Evolutionary conservation across 306 rosid genomes (phyloP).

Genomic region (Clitoria ternatea): DNA sequence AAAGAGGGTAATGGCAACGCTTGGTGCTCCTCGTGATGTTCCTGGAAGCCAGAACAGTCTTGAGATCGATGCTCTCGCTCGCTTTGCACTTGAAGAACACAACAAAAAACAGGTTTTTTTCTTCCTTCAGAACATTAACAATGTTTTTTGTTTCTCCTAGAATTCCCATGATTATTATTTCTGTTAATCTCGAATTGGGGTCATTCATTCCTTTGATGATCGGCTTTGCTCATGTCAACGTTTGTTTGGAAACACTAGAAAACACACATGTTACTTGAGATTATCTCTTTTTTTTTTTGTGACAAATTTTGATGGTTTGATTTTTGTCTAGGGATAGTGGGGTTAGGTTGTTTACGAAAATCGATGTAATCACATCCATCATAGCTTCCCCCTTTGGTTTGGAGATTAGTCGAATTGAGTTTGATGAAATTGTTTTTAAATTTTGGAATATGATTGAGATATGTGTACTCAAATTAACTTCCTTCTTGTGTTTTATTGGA

Average conservation of each 20-base stretch:
- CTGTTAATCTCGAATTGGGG: not conserved
- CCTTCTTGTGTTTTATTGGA: no score
- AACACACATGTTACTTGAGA: not conserved
- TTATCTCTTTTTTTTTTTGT: not conserved
- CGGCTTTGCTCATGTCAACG: not conserved
- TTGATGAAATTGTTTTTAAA: no score
- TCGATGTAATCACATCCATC: no score
- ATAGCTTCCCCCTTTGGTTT: no score
- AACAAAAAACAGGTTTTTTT: slow-evolving; percentile 37
- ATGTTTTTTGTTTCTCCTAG: not conserved
- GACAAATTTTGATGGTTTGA: not conserved
- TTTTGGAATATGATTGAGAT: no score
- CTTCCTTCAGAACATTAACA: not conserved
- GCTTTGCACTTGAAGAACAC: slow-evolving; percentile 41
- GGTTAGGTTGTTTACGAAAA: not conserved
- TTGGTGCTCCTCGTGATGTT: slow-evolving; percentile 28
- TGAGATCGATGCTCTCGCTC: slow-evolving; percentile 37
- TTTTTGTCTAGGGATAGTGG: not conserved
- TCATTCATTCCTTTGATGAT: not conserved
- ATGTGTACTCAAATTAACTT: no score
- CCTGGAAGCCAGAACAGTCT: slow-evolving; percentile 32
- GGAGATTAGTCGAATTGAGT: no score
- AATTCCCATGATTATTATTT: not conserved
- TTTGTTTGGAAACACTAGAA: not conserved
- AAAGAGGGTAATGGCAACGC: not conserved